A percentile compares a stretch with the other conserved stretches of the same genome.
These are phyloP conservation scores for Alternaria sp. DNA, from an alignment of 2,329 filamentous ascomycete species.

Conservation along the genomic window DNA sequence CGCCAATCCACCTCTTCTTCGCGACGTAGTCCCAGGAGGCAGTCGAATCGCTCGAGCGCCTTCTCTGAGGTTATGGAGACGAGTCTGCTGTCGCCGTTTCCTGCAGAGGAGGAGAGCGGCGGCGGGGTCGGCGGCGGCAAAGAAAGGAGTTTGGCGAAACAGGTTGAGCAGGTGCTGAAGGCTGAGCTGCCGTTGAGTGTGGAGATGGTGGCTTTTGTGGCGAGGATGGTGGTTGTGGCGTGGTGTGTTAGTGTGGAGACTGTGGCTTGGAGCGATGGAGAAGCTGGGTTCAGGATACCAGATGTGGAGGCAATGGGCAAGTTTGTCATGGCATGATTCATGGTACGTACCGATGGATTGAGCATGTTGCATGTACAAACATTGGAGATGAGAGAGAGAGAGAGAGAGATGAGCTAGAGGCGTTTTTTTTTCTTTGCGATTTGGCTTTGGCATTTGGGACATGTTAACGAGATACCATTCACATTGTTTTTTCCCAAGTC, in stretches of 20 bases:
- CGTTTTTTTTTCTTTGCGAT: background rate
- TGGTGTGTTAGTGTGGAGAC: constrained; percentile 43
- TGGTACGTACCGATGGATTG: too few relatives aligned
- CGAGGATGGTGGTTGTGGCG: constrained; percentile 42
- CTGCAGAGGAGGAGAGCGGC: background rate
- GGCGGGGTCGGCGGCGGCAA: too few relatives aligned
- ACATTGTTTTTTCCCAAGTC: background rate
- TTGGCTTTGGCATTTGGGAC: background rate
- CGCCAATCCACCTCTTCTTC: constrained; percentile 2
- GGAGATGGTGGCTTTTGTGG: constrained; percentile 33
- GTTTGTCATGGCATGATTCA: constrained; percentile 19
- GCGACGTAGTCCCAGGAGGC: background rate
- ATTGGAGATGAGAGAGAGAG: background rate
- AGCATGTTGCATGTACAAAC: background rate
- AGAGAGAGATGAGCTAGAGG: background rate
- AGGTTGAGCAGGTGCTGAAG: constrained; percentile 41
- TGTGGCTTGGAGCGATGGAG: constrained; percentile 36
- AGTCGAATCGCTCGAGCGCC: constrained; percentile 17
- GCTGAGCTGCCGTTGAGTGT: constrained; percentile 36
- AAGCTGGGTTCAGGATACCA: constrained; percentile 28
- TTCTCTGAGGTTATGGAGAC: background rate
- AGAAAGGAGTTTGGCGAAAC: constrained; percentile 28
- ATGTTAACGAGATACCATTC: constrained; percentile 3
- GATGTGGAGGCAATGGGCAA: constrained; percentile 12
- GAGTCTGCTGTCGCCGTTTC: constrained; percentile 3